These are phyloP conservation scores for Papiliotrema nemorosa DNA, from an alignment of 1,284 basidiomycete genomes.

Conservation along the genomic window DNA sequence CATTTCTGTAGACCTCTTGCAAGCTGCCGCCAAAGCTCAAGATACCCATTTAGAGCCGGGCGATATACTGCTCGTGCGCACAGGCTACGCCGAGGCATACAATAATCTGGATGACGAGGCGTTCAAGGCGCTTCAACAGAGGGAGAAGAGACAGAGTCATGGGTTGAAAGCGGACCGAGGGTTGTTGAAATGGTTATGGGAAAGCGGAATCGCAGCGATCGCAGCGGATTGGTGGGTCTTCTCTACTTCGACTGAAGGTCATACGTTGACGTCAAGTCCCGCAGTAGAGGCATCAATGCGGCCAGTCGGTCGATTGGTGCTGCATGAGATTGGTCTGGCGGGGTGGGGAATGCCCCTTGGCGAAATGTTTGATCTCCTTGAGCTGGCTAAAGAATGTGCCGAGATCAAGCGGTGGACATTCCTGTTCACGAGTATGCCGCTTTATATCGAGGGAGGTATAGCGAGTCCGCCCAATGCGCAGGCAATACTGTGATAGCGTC, in stretches of 20 bases:
- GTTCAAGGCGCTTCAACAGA: constrained; percentile 7
- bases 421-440: constrained; percentile 45
- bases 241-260: background rate
- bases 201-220: constrained; percentile 48
- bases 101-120: constrained; percentile 24
- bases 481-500: constrained; percentile 29
- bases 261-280: background rate
- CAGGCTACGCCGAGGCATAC: constrained; percentile 40
- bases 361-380: constrained; percentile 49
- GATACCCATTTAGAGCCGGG: constrained; percentile 28
- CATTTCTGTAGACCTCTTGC: constrained; percentile 28
- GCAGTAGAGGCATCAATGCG: background rate
- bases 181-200: constrained; percentile 44
- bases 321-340: constrained; percentile 26
- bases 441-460: constrained; percentile 48
- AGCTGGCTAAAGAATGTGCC: constrained; percentile 35
- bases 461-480: constrained; percentile 49
- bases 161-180: background rate
- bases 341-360: constrained; percentile 43
- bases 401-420: constrained; percentile 42
- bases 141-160: constrained; percentile 4
- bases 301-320: background rate
- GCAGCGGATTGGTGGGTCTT: constrained; percentile 31
- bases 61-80: constrained; percentile 36
- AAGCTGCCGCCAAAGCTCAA: constrained; percentile 15